Evolutionary conservation across 352 stramenopile species (phyloP).

Genomic region (Phytopythium ostracodes): DNA sequence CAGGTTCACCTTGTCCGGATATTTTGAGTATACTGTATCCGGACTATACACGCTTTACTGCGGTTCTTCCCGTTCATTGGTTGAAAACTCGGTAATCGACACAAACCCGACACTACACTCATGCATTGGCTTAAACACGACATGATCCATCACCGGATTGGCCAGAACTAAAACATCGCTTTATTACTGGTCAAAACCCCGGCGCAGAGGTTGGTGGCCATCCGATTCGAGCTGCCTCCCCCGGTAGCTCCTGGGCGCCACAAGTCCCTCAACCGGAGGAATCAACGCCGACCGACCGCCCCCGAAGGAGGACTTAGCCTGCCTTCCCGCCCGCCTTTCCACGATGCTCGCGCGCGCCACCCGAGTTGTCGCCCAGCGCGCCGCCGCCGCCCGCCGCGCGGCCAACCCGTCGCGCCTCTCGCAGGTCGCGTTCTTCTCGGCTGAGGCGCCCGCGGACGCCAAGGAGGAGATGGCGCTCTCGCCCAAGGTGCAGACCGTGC

Average conservation of each 20-base stretch:
- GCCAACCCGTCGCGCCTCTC: constrained; percentile 35
- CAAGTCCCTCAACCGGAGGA: constrained; percentile 11
- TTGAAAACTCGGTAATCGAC: not conserved
- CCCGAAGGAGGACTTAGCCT: not conserved
- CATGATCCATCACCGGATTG: constrained; percentile 1
- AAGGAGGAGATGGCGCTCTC: constrained; percentile 60
- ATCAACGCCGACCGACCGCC: not conserved
- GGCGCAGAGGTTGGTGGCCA: constrained; percentile 18
- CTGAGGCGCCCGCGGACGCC: constrained; percentile 28
- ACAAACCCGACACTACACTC: not conserved
- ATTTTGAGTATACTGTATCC: constrained; percentile 4
- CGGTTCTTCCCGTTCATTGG: not conserved
- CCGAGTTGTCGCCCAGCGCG: constrained; percentile 53
- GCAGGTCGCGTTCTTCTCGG: constrained; percentile 60
- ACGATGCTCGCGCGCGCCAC: constrained; percentile 69
- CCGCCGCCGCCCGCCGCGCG: constrained; percentile 34
- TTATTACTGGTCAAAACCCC: constrained; percentile 8
- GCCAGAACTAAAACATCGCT: not conserved
- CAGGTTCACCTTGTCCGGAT: constrained; percentile 11
- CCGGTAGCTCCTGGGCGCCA: constrained; percentile 14
- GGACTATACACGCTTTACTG: no score
- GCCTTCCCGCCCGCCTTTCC: constrained; percentile 5
- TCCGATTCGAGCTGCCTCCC: constrained; percentile 7
- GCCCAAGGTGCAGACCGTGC: constrained; percentile 78
- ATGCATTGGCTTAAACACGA: constrained; percentile 9